A percentile compares a stretch with the other conserved stretches of the same genome.
Conservation (phyloP, 768 basidiomycete genomes). For the Flagelloscypha sp. region DNA sequence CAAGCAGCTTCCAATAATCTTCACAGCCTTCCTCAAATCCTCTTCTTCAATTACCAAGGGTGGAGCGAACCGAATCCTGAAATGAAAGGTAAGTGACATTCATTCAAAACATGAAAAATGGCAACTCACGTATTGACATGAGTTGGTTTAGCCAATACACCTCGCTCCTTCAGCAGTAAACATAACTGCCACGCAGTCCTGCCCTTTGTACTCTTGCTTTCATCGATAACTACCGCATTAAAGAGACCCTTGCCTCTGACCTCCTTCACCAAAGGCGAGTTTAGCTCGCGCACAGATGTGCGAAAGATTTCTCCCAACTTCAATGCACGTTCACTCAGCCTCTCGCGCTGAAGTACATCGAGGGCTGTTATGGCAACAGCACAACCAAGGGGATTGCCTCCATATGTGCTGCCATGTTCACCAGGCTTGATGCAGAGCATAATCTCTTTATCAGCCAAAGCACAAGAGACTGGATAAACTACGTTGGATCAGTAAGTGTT, state of each 20-base stretch:
- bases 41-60: slow-evolving; percentile 90
- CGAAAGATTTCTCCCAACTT: slow-evolving; percentile 80
- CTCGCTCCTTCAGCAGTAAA: slow-evolving; percentile 81
- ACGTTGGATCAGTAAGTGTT: slow-evolving; percentile 1
- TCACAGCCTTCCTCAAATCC: slow-evolving; percentile 67
- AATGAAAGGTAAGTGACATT: slow-evolving; percentile 2
- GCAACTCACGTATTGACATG: slow-evolving; percentile 81
- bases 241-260: slow-evolving; percentile 85
- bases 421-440: slow-evolving; percentile 94
- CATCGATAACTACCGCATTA: slow-evolving; percentile 92
- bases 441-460: slow-evolving; percentile 82
- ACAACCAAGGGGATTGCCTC: slow-evolving; percentile 95
- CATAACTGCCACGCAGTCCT: slow-evolving; percentile 95
- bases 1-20: slow-evolving; percentile 69
- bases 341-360: slow-evolving; percentile 83
- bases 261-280: slow-evolving; percentile 61
- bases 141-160: slow-evolving; percentile 92
- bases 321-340: slow-evolving; percentile 73
- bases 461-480: slow-evolving; percentile 97
- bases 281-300: slow-evolving; percentile 43
- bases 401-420: slow-evolving; percentile 94
- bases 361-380: slow-evolving; percentile 94
- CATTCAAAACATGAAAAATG: not conserved
- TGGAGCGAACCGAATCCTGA: slow-evolving; percentile 91
- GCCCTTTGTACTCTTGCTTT: slow-evolving; percentile 64